A percentile compares a stretch with the other conserved stretches of the same genome.
These are phyloP conservation scores for Suillus spraguei DNA, from an alignment of 768 basidiomycete genomes.

Conservation along the genomic window DNA sequence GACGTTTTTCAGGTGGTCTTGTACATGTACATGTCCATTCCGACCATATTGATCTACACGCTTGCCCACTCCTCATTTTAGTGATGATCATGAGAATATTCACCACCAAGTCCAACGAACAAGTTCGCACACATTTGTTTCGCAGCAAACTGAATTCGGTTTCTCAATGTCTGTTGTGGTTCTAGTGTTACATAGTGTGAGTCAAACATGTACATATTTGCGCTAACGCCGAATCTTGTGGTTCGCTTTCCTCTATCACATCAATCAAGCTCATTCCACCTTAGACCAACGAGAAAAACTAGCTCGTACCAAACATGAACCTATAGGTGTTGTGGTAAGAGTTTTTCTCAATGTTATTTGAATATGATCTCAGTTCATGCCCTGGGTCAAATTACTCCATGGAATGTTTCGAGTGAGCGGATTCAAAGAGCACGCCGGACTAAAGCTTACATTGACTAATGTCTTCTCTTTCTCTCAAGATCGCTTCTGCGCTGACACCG, in stretches of 20 bases:
- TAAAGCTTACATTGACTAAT: conserved; percentile 27
- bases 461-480: conserved; percentile 72
- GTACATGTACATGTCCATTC: too few relatives aligned
- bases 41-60: too few relatives aligned
- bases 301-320: conserved; percentile 65
- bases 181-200: too few relatives aligned
- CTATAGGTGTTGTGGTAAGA: conserved; percentile 52
- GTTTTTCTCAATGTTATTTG: conserved; percentile 17
- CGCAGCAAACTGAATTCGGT: too few relatives aligned
- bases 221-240: background rate
- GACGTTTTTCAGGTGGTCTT: too few relatives aligned
- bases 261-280: conserved; percentile 19
- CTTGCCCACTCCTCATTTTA: too few relatives aligned
- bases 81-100: too few relatives aligned
- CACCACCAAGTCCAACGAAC: too few relatives aligned
- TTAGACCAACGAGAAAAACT: conserved; percentile 53
- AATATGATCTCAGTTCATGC: conserved; percentile 21
- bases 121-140: too few relatives aligned
- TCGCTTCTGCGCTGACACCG: conserved; percentile 79
- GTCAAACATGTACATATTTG: too few relatives aligned
- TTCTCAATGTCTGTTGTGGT: too few relatives aligned
- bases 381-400: conserved; percentile 62
- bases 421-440: too few relatives aligned
- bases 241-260: conserved; percentile 15
- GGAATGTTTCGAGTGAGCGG: conserved; percentile 54